Evolutionary conservation across 257 asterid species (phyloP), one percentile per base, ranked within the genome.

Genomic region (Haberlea rhodopensis): DNA sequence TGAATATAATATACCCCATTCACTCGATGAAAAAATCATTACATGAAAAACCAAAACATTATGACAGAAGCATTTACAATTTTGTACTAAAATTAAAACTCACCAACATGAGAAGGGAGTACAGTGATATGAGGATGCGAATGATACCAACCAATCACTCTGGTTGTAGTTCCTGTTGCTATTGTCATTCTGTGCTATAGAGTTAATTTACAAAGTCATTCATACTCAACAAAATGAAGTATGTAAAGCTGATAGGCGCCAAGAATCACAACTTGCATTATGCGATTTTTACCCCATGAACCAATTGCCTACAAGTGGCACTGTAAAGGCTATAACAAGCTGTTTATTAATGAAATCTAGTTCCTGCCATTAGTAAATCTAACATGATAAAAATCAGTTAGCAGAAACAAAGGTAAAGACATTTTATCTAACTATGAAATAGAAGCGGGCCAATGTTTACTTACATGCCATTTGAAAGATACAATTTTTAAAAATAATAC

Each of bases 111-210:
- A 23, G 99, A 94, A 43, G 99, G 99, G 31, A 90, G 97, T 68
- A 94, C 99, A 1, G 99, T 94, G 59, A 94, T 94, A 76, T 94
- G 97, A 75, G 99, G 99, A 78, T 94, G 99, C 56, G 99, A 94
- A 67, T 94, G 99, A 77, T 94, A 94, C 99, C 99, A 94, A 28
- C 99, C 99, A 80, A 94, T 94, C 81, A 94, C 99, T 76, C 99
- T 79, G 68, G 97, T 94, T 34, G 89, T 82, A 64, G 80, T 86
- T 55, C 97, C 97, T 1, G 88, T 88, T 75, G 79, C 85, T 63
- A 46, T 52, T 10, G 99, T 80, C 89, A 94, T 86, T 85, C 86
- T 94, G 99, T 94, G 89, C 77, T 76, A 66, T 59, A 74, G 26
- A 68, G 94, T 90, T 87, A 92, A 89, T 40, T 76, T 22, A 80